Percentiles rank a stretch among this genome's conserved stretches.
These are phyloP conservation scores for Kluyveromyces dobzhanskii DNA, from an alignment of 805 yeast species.

Conservation along the genomic window DNA sequence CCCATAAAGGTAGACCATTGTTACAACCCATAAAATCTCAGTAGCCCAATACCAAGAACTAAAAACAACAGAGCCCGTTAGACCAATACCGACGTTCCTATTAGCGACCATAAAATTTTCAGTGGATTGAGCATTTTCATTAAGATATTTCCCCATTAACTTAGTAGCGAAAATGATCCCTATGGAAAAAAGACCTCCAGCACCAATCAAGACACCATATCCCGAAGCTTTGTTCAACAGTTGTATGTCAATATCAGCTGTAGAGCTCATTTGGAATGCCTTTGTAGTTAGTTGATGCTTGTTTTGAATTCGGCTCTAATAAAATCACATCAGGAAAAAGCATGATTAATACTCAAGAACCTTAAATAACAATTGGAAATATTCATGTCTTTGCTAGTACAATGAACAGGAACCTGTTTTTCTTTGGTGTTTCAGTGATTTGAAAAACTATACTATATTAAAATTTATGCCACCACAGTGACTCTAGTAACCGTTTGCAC, in stretches of 20 bases:
- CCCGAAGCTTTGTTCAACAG: conserved; percentile 11
- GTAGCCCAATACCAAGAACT: conserved; percentile 34
- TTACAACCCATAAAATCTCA: conserved; percentile 26
- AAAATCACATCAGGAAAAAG: too few species aligned
- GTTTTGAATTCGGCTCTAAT: too few species aligned
- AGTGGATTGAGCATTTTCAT: conserved; percentile 17
- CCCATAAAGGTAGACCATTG: conserved; percentile 25
- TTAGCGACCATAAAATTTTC: conserved; percentile 40
- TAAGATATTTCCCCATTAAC: conserved; percentile 30
- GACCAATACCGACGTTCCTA: conserved; percentile 35
- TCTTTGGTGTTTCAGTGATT: too few species aligned
- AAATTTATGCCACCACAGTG: too few species aligned
- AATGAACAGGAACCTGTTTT: too few species aligned
- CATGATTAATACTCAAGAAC: too few species aligned
- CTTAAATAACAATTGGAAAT: too few species aligned
- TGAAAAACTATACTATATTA: too few species aligned
- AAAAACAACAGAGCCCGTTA: conserved; percentile 36
- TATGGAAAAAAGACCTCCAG: conserved; percentile 38
- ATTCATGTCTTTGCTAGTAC: too few species aligned
- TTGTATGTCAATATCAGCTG: neutral
- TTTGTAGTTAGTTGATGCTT: too few species aligned
- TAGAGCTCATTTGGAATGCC: neutral
- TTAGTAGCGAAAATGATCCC: conserved; percentile 34
- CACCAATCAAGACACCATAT: conserved; percentile 28
- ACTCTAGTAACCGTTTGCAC: too few species aligned